phyloP scores from a whole-genome alignment of 768 basidiomycete species.

The Boletus patriciae region DNA sequence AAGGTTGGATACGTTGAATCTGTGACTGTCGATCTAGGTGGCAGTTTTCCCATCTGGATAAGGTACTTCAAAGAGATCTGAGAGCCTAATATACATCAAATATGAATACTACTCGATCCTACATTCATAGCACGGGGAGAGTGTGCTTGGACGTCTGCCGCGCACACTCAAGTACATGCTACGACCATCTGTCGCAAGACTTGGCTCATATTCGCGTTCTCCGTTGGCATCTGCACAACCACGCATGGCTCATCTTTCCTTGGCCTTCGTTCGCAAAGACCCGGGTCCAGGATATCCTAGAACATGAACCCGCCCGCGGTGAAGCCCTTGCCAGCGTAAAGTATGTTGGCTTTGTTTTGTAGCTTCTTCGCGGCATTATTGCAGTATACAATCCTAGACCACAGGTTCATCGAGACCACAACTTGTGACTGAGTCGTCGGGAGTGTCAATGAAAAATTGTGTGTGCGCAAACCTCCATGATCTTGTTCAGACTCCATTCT shows the following conservation, averaged over 20 bases:
- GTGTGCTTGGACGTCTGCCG: no score
- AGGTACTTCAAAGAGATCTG: no score
- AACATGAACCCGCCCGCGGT: slow-evolving; percentile 54
- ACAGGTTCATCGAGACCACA: slow-evolving; percentile 86
- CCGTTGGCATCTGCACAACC: slow-evolving; percentile 19
- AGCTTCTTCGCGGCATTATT: not conserved
- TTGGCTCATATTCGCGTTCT: slow-evolving; percentile 28
- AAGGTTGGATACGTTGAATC: no score
- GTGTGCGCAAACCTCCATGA: slow-evolving; percentile 59
- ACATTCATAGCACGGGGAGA: no score
- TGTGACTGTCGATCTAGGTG: no score
- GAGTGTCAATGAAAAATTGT: slow-evolving; percentile 79
- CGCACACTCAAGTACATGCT: not conserved
- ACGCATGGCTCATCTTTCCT: slow-evolving; percentile 52
- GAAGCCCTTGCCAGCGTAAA: slow-evolving; percentile 39
- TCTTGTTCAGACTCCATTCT: slow-evolving; percentile 89
- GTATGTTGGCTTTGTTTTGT: slow-evolving; percentile 24
- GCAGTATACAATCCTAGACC: slow-evolving; percentile 42
- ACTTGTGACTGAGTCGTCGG: slow-evolving; percentile 94
- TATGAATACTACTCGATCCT: no score
- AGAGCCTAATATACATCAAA: no score
- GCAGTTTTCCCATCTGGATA: no score
- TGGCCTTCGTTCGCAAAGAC: slow-evolving; percentile 50
- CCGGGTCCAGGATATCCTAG: slow-evolving; percentile 70
- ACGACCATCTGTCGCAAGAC: slow-evolving; percentile 14